phyloP scores from a whole-genome alignment of 805 yeast species.

The Clavispora asparagi region DNA sequence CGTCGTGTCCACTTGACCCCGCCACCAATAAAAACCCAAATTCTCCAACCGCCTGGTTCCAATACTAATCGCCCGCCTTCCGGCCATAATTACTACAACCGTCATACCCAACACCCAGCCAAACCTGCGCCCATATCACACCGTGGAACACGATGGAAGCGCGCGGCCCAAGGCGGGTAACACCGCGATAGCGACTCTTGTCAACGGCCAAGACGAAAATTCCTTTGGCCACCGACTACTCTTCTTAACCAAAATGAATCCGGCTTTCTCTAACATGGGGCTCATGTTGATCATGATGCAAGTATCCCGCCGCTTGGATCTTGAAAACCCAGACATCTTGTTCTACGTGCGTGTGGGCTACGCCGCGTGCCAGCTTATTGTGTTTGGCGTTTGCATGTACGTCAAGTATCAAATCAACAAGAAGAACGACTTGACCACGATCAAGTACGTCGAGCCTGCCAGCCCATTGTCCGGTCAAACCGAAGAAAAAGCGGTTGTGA shows the following conservation, averaged over 20 bases:
- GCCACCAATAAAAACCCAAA: too few species aligned
- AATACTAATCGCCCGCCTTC: too few species aligned
- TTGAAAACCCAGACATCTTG: slow-evolving; percentile 74
- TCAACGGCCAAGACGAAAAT: neutral
- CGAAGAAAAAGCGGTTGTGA: slow-evolving; percentile 71
- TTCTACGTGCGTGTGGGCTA: slow-evolving; percentile 74
- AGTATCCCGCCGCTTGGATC: slow-evolving; percentile 80
- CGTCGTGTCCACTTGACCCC: neutral
- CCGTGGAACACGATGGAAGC: slow-evolving; percentile 2
- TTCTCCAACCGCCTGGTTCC: too few species aligned
- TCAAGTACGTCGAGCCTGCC: slow-evolving; percentile 87
- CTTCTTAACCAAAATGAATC: slow-evolving; percentile 52
- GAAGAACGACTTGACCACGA: slow-evolving; percentile 85
- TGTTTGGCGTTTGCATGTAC: slow-evolving; percentile 62
- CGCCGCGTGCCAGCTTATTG: slow-evolving; percentile 56
- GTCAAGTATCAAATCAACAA: slow-evolving; percentile 55
- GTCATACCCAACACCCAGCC: neutral
- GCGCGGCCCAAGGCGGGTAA: slow-evolving; percentile 5
- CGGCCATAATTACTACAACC: too few species aligned
- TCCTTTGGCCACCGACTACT: slow-evolving; percentile 2
- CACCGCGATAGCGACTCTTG: slow-evolving; percentile 1
- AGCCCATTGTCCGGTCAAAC: slow-evolving; percentile 72
- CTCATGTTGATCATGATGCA: slow-evolving; percentile 97
- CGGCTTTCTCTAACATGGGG: slow-evolving; percentile 79
- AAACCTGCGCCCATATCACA: neutral